A percentile compares a stretch with the other conserved stretches of the same genome.
These are phyloP conservation scores for Terfezia claveryi DNA, from an alignment of 495 filamentous ascomycete species.

Conservation along the genomic window DNA sequence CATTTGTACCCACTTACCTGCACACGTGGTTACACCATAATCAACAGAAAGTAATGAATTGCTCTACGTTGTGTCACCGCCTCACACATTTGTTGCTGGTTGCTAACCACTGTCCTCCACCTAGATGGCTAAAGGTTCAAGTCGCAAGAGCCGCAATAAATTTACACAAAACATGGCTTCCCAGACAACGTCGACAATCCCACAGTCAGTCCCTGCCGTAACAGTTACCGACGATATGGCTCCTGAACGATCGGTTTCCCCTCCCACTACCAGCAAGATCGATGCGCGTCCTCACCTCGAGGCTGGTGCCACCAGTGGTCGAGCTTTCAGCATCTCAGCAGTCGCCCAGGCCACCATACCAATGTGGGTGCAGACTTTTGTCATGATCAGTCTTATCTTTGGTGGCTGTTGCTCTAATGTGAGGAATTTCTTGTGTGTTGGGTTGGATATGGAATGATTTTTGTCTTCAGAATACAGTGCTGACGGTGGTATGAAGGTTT, in stretches of 20 bases:
- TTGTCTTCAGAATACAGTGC: slow-evolving; percentile 9
- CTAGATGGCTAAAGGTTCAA: slow-evolving; percentile 5
- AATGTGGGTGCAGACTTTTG: slow-evolving; percentile 40
- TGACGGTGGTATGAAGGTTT: slow-evolving; percentile 33
- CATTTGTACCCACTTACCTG: no score
- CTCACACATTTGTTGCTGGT: neutral
- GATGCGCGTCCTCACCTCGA: slow-evolving; percentile 19
- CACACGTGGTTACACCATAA: no score
- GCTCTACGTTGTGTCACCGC: no score
- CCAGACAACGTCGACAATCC: neutral
- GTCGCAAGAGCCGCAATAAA: neutral
- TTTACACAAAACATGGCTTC: slow-evolving; percentile 1
- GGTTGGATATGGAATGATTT: slow-evolving; percentile 2
- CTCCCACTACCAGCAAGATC: slow-evolving; percentile 14
- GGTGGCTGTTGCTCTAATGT: slow-evolving; percentile 97
- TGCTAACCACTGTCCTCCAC: no score
- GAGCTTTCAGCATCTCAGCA: slow-evolving; percentile 11
- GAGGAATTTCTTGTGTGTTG: slow-evolving; percentile 15
- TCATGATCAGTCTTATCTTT: slow-evolving; percentile 77
- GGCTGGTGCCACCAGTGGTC: slow-evolving; percentile 11
- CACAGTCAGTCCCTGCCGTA: no score
- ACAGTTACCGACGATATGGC: slow-evolving; percentile 1
- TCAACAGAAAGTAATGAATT: no score
- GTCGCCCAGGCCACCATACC: slow-evolving; percentile 34
- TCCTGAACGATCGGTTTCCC: neutral